Conservation (phyloP, 495 filamentous ascomycete genomes). For the Usnea hakonensis region DNA sequence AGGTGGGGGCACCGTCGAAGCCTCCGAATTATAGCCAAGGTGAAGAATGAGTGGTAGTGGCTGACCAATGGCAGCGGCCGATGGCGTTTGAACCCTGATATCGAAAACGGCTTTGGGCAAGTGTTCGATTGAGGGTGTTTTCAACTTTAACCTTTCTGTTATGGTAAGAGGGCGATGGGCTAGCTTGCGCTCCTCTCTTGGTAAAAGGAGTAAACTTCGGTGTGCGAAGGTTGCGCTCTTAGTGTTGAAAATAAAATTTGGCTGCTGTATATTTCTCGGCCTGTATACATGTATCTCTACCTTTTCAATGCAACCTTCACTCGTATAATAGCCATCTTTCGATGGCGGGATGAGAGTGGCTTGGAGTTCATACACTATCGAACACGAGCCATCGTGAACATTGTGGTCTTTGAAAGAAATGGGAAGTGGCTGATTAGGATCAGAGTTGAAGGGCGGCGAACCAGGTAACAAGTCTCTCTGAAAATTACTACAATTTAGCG, state of each 20-base stretch:
- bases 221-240: not conserved
- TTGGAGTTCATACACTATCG: not conserved
- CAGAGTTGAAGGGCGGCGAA: not conserved
- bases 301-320: not conserved
- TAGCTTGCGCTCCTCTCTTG: not conserved
- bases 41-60: slow-evolving; percentile 1
- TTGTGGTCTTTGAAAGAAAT: not conserved
- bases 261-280: not conserved
- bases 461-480: not conserved
- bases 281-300: not conserved
- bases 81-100: not conserved
- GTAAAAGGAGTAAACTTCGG: not conserved
- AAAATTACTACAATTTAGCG: not conserved
- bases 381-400: not conserved
- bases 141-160: not conserved
- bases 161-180: slow-evolving; percentile 1
- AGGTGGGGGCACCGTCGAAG: not conserved
- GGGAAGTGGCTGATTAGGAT: not conserved
- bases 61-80: not conserved
- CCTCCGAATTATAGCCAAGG: not conserved
- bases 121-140: not conserved
- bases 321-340: not conserved
- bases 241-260: not conserved
- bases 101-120: not conserved
- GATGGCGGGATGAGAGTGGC: not conserved